phyloP scores from a whole-genome alignment of 1,284 basidiomycete species.

The Tylopilus orsonianus region DNA sequence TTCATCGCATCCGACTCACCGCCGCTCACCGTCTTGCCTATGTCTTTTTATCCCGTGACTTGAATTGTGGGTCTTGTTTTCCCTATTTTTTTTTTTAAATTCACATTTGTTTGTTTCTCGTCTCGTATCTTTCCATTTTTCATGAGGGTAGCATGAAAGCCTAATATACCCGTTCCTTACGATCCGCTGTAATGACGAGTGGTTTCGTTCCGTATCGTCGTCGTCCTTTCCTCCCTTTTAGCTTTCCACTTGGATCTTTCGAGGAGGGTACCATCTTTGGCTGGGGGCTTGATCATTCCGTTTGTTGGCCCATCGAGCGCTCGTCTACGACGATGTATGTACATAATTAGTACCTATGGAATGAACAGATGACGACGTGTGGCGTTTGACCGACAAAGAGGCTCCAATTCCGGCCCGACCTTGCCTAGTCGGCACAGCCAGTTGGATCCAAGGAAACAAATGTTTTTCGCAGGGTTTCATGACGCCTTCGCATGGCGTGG shows the following conservation, averaged over 20 bases:
- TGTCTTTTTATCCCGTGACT: constrained; percentile 8
- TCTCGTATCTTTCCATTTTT: constrained; percentile 1
- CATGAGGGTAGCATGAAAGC: constrained; percentile 22
- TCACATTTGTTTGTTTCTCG: not conserved
- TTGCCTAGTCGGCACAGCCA: too few relatives aligned
- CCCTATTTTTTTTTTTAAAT: not conserved
- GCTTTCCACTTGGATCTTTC: not conserved
- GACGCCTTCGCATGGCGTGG: too few relatives aligned
- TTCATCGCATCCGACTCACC: constrained; percentile 25
- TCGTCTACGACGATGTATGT: constrained; percentile 20
- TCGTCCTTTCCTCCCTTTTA: constrained; percentile 8
- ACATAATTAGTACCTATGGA: constrained; percentile 16
- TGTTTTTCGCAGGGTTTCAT: too few relatives aligned
- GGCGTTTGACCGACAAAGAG: not conserved
- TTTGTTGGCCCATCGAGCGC: not conserved
- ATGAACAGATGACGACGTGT: constrained; percentile 5
- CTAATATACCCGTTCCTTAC: constrained; percentile 36
- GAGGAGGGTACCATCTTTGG: constrained; percentile 7
- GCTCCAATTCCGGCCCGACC: too few relatives aligned
- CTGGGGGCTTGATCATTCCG: not conserved
- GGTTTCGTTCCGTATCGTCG: constrained; percentile 9
- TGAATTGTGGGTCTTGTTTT: constrained; percentile 13
- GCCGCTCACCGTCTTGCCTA: constrained; percentile 24
- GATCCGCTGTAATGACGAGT: constrained; percentile 34
- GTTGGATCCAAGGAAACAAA: not conserved